Conservation (phyloP, 2,329 filamentous ascomycete genomes). For the Albophoma yamanashiensis region DNA sequence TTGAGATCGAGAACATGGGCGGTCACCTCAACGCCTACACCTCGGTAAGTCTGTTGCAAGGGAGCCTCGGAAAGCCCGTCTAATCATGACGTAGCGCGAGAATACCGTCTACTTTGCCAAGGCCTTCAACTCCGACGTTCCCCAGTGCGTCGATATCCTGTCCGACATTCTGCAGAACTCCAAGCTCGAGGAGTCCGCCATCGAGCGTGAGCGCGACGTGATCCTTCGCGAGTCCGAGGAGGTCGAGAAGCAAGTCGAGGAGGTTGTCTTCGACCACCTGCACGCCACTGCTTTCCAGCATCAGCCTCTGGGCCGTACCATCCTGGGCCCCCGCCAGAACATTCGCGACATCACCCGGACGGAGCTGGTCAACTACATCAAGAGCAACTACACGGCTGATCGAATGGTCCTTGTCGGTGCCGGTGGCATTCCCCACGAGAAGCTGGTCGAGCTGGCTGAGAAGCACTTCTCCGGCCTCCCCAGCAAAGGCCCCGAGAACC, state of each 20-base stretch:
- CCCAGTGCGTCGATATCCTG: constrained; percentile 93
- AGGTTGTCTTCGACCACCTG: constrained; percentile 98
- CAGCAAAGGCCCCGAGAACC: constrained; percentile 61
- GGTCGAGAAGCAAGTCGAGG: constrained; percentile 99
- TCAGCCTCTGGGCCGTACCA: constrained; percentile 93
- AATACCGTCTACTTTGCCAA: constrained; percentile 99
- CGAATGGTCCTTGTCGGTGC: constrained; percentile 98
- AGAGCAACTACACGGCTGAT: constrained; percentile 98
- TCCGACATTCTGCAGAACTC: constrained; percentile 99
- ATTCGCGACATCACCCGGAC: constrained; percentile 90
- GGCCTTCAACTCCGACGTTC: constrained; percentile 95
- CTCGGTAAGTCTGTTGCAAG: constrained; percentile 56
- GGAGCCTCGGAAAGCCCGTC: constrained; percentile 9
- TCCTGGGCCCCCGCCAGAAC: constrained; percentile 95
- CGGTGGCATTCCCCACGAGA: constrained; percentile 84
- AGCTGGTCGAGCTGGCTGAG: constrained; percentile 92
- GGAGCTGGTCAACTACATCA: constrained; percentile 93
- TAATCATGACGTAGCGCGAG: constrained; percentile 57
- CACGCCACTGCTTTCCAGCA: constrained; percentile 96
- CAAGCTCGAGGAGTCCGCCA: constrained; percentile 85
- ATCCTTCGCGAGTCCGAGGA: constrained; percentile 98
- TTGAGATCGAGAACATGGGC: constrained; percentile 99
- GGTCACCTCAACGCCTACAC: constrained; percentile 99
- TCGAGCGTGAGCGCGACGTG: constrained; percentile 96
- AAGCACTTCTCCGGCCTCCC: constrained; percentile 84